A percentile compares a stretch with the other conserved stretches of the same genome.
Evolutionary conservation across 1,284 basidiomycete species (phyloP).

Genomic region (Xanthoconium separans): DNA sequence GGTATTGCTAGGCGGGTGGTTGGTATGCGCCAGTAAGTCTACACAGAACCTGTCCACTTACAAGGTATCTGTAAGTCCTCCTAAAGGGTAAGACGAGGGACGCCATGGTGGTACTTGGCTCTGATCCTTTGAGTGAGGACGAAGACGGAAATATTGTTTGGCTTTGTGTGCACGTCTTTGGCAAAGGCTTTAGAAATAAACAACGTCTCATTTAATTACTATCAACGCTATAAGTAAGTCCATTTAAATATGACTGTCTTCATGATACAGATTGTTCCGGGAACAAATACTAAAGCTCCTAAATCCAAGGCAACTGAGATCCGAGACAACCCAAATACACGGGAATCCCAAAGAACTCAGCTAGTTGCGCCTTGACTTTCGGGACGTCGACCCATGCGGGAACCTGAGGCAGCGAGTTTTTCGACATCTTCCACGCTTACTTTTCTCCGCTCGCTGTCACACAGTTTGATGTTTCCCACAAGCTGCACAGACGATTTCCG

Average conservation of each 20-base stretch:
- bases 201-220: neutral
- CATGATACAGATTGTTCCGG: neutral
- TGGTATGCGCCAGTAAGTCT: neutral
- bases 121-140: conserved; percentile 6
- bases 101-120: conserved; percentile 22
- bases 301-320: conserved; percentile 3
- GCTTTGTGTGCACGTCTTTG: conserved; percentile 26
- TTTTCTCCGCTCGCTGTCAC: neutral
- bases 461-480: neutral
- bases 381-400: neutral
- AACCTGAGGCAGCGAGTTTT: conserved; percentile 17
- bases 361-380: neutral
- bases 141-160: conserved; percentile 24
- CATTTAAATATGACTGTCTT: neutral
- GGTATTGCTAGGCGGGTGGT: conserved; percentile 49
- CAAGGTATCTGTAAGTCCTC: conserved; percentile 32
- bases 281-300: neutral
- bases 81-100: conserved; percentile 32
- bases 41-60: conserved; percentile 9
- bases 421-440: conserved; percentile 18
- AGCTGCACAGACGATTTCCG: neutral
- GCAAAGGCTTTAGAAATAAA: conserved; percentile 29
- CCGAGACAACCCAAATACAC: neutral
- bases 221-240: neutral
- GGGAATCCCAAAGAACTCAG: neutral